A percentile compares a stretch with the other conserved stretches of the same genome.
These are phyloP conservation scores for Mortierella sp. DNA, from an alignment of 371 early-diverging fungal genomes.

Conservation along the genomic window DNA sequence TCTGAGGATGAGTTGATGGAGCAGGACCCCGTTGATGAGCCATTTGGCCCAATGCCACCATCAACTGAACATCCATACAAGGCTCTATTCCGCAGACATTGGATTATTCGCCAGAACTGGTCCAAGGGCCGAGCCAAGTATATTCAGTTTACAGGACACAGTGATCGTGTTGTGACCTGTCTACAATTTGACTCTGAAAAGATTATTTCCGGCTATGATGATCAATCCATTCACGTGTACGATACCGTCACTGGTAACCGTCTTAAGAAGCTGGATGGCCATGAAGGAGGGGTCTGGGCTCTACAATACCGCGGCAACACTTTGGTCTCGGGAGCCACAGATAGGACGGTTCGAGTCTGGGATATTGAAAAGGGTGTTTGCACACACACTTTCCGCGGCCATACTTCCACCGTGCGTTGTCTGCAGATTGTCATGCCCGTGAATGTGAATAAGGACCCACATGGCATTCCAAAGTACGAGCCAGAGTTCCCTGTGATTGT, in stretches of 20 bases:
- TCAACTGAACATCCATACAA: constrained; percentile 78
- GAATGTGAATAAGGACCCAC: constrained; percentile 64
- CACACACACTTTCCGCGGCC: constrained; percentile 92
- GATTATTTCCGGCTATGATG: constrained; percentile 94
- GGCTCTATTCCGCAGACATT: constrained; percentile 78
- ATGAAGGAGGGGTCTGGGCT: constrained; percentile 99
- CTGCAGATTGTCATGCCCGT: constrained; percentile 87
- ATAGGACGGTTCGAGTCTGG: constrained; percentile 97
- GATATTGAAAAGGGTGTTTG: constrained; percentile 91
- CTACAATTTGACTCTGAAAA: constrained; percentile 94
- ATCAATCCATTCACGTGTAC: constrained; percentile 88
- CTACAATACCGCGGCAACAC: constrained; percentile 89
- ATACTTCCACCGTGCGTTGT: constrained; percentile 96
- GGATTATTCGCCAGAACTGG: constrained; percentile 88
- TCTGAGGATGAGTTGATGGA: constrained; percentile 52
- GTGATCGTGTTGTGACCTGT: constrained; percentile 91
- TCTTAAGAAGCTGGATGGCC: constrained; percentile 83
- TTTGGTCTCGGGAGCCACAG: constrained; percentile 98
- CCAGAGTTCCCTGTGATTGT: constrained; percentile 86
- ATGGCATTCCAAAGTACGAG: constrained; percentile 65
- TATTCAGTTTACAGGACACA: constrained; percentile 85
- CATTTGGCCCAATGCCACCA: constrained; percentile 45
- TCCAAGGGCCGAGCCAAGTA: constrained; percentile 75
- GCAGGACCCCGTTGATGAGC: constrained; percentile 32
- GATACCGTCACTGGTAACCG: constrained; percentile 83